These are phyloP conservation scores for Kwoniella botswanensis DNA, from an alignment of 768 basidiomycete genomes.

Conservation along the genomic window DNA sequence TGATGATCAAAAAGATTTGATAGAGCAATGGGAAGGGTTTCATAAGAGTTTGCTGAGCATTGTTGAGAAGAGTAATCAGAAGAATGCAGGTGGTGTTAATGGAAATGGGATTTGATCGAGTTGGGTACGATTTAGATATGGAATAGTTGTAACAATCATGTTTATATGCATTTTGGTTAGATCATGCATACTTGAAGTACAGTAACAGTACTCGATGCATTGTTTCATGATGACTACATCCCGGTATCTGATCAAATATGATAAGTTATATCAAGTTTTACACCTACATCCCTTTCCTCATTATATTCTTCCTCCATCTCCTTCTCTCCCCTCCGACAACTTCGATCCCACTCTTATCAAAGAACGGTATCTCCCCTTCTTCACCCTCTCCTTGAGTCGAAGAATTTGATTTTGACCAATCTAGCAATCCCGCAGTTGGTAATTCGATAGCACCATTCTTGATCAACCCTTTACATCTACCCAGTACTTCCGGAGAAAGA, in stretches of 20 bases:
- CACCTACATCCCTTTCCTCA: slow-evolving; percentile 67
- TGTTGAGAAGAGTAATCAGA: slow-evolving; percentile 37
- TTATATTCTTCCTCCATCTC: slow-evolving; percentile 80
- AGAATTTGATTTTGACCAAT: slow-evolving; percentile 62
- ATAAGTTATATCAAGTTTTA: too few species aligned
- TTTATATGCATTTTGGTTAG: not conserved
- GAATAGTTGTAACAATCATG: not conserved
- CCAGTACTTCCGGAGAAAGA: slow-evolving; percentile 64
- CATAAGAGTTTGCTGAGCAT: slow-evolving; percentile 72
- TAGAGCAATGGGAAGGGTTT: slow-evolving; percentile 78
- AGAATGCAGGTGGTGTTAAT: slow-evolving; percentile 2
- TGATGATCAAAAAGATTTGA: slow-evolving; percentile 79
- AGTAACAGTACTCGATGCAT: too few species aligned
- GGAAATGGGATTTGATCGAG: not conserved
- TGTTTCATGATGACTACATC: too few species aligned
- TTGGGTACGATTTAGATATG: not conserved
- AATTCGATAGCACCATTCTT: slow-evolving; percentile 84
- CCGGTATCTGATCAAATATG: too few species aligned
- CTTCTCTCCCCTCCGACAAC: slow-evolving; percentile 75
- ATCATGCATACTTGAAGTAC: too few species aligned
- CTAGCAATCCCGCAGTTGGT: slow-evolving; percentile 85
- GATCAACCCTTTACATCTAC: slow-evolving; percentile 61
- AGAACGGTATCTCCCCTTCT: slow-evolving; percentile 71
- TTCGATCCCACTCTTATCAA: slow-evolving; percentile 75
- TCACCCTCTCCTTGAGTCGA: slow-evolving; percentile 29